Evolutionary conservation across 2,329 filamentous ascomycete species (phyloP), one percentile per base, ranked within the genome.

Genomic region (Hymenoscyphus scutula): DNA sequence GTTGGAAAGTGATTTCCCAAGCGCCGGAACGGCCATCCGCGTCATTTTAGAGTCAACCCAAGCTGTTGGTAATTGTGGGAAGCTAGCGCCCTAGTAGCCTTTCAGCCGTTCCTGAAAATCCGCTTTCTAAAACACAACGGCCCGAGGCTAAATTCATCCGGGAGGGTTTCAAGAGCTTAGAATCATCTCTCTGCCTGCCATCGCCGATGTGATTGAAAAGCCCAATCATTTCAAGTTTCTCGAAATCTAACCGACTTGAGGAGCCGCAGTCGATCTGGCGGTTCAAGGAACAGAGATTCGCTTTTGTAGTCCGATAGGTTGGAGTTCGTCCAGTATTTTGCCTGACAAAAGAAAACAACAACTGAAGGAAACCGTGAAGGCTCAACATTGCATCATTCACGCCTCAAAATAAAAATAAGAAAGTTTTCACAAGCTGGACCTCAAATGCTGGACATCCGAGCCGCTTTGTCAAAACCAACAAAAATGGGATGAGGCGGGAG

Each of bases 401-500:
- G 59, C 32, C 54, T 51, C 38, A 23, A 61, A 32, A 34, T 15
- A 17, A 34, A 15, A 29, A 8, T 15, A 58, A 29, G 25, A 30
- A 41, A 48, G 34, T 37, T 19, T 23, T 27, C 19, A 32, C 41
- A 23, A 48, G 45, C 48, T 25, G 32, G 23, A n/a, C 37, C 13
- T 32, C 51, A 19, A 45, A n/a, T 45, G 19, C 1, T n/a, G 19
- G 45, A 56, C 41, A 27, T 23, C 5, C 41, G 41, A 48, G 41
- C 41, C 41, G 41, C 41, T 48, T 48, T 10, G 7, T 48, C 19
- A 48, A 29, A 55, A 65, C 59, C 62, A 68, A 63, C 63, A 59
- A 63, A 53, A 48, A 59, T 67, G 61, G 56, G 59, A 67, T 61
- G 64, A 64, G 62, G 63, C 62, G 64, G 41, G 53, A 48, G 51